phyloP scores from a whole-genome alignment of 2,329 filamentous ascomycete species.

The Pestalotiopsis sp. region DNA sequence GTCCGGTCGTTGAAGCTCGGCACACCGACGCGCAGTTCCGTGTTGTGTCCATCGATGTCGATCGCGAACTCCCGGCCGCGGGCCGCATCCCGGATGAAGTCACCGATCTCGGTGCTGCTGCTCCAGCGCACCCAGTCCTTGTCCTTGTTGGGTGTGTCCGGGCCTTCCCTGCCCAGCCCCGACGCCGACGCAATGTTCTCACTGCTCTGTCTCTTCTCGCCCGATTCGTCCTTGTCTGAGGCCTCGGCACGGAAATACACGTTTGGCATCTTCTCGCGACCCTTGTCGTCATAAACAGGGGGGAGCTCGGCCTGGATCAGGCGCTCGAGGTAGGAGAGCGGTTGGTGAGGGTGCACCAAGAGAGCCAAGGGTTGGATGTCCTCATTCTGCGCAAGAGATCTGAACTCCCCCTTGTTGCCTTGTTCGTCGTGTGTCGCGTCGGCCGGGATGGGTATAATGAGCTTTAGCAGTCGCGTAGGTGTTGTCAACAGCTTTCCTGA shows the following conservation, averaged over 20 bases:
- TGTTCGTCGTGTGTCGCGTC: constrained; percentile 60
- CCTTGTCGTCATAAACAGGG: constrained; percentile 63
- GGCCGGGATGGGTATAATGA: constrained; percentile 65
- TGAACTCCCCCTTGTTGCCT: constrained; percentile 35
- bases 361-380: constrained; percentile 83
- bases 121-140: constrained; percentile 85
- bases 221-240: constrained; percentile 61
- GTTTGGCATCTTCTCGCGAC: constrained; percentile 69
- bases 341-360: constrained; percentile 86
- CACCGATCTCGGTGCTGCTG: constrained; percentile 84
- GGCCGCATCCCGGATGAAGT: constrained; percentile 90
- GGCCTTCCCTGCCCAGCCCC: constrained; percentile 67
- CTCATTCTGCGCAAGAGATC: constrained; percentile 55
- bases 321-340: constrained; percentile 85
- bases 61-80: constrained; percentile 83
- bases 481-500: constrained; percentile 73
- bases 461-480: constrained; percentile 70
- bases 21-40: constrained; percentile 76
- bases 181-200: constrained; percentile 69
- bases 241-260: constrained; percentile 83
- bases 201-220: constrained; percentile 33
- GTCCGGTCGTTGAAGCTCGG: constrained; percentile 91
- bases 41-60: constrained; percentile 69
- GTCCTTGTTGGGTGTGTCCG: constrained; percentile 42
- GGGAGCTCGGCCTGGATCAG: constrained; percentile 88